Evolutionary conservation across 805 yeast genomes (phyloP), one percentile per base, ranked within the genome.

Genomic region (Lipomyces japonicus): DNA sequence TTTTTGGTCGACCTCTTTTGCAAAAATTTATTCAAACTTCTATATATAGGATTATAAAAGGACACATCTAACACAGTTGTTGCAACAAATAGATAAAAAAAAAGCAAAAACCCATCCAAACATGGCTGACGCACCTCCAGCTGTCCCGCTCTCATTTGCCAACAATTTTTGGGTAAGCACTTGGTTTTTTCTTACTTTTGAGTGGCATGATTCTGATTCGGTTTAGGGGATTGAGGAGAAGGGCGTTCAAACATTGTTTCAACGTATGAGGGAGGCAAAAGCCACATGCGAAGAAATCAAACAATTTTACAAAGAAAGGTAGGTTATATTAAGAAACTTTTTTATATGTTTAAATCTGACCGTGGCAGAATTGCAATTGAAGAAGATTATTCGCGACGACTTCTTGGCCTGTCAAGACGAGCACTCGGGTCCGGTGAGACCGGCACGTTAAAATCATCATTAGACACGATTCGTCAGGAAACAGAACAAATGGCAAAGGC

Each of bases 311-410:
- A 75, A 71, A 51, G 85, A 81, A 49, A 61, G 75, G 59, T 59
- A 39, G 23, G 51, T 30, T 18, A 7, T 41, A 4, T 2, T 14
- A 14, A n/a, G 14, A 36, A 6, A 23, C 12, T 9, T 25, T 21
- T 5, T n/a, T 28, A 4, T 19, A 9, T n/a, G n/a, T 43, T 28
- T 30, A 26, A 5, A 70, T 43, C 65, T 66, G 34, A 73, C 71
- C 50, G 70, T 65, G 51, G 71, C 40, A 69, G 82, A 34, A 68
- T 77, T 1, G 70, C 77, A 14, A 75, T 88, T 35, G 96, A 87
- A 61, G 84, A 80, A 53, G 95, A 88, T 23, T 86, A 85, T 61
- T 69, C 81, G 34, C 75, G 77, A 48, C 75, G 73, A 51, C 65
- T 88, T 57, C 69, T 69, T 39, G 71, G 75, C 14, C 68, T 87